phyloP scores from a whole-genome alignment of 2,329 filamentous ascomycete genomes.

The Colletotrichum sp. region DNA sequence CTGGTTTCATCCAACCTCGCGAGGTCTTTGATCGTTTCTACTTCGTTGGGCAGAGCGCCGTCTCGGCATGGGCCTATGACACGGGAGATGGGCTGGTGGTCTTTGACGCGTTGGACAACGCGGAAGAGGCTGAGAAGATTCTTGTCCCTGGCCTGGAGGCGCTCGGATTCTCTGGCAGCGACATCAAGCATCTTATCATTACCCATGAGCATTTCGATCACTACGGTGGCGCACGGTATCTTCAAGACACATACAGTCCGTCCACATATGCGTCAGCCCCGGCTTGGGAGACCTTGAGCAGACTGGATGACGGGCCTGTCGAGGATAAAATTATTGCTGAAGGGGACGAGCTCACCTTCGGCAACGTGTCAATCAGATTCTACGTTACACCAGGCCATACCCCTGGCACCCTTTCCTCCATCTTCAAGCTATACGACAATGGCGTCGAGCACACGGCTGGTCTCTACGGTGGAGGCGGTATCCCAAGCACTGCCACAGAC shows the following conservation, averaged over 20 bases:
- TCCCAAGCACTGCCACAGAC: conserved; percentile 19
- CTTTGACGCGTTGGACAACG: neutral
- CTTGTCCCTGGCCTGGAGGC: neutral
- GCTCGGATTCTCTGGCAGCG: conserved; percentile 25
- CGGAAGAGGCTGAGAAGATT: conserved; percentile 6
- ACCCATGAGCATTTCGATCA: conserved; percentile 33
- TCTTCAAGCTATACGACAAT: conserved; percentile 24
- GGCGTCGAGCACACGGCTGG: conserved; percentile 25
- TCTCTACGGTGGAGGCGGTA: conserved; percentile 28
- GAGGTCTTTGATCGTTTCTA: conserved; percentile 26
- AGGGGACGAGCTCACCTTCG: conserved; percentile 21
- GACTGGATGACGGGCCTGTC: neutral
- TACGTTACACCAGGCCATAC: conserved; percentile 28
- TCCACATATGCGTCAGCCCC: conserved; percentile 22
- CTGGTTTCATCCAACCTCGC: conserved; percentile 24
- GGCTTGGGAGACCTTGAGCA: conserved; percentile 11
- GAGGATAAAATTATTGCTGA: neutral
- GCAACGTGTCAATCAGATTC: conserved; percentile 24
- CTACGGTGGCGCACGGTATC: conserved; percentile 28
- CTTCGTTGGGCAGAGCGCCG: conserved; percentile 26
- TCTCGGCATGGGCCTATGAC: conserved; percentile 30
- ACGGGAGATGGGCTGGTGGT: conserved; percentile 28
- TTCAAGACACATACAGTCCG: conserved; percentile 26
- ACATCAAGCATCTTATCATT: conserved; percentile 32
- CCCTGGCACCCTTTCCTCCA: conserved; percentile 25